phyloP scores from a whole-genome alignment of 202 grass and related monocot genomes.

The Schoenoplectus tabernaemontani region DNA sequence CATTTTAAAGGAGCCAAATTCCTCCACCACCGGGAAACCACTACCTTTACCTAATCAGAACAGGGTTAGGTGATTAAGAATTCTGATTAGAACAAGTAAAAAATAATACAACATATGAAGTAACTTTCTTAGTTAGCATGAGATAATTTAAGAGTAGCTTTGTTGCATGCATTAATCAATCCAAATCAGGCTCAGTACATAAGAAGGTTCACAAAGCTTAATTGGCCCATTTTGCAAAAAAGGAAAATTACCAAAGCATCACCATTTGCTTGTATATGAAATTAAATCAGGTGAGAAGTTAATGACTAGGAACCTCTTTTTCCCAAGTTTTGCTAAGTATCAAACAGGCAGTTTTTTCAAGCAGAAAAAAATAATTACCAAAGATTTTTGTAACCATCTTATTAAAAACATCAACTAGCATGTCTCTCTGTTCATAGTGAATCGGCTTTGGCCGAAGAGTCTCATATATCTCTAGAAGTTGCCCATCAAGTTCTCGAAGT shows the following conservation, averaged over 20 bases:
- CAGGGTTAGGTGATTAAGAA: neutral
- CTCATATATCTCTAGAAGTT: conserved; percentile 53
- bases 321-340: neutral
- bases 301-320: neutral
- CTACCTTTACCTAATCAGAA: conserved; percentile 41
- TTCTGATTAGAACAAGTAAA: neutral
- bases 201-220: neutral
- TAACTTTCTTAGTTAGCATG: neutral
- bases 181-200: neutral
- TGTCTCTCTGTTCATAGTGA: conserved; percentile 51
- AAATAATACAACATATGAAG: neutral
- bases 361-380: conserved; percentile 30
- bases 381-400: conserved; percentile 40
- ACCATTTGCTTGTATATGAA: neutral
- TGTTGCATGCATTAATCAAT: neutral
- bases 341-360: neutral
- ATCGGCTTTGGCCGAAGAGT: conserved; percentile 41
- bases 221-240: neutral
- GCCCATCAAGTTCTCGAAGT: conserved; percentile 28
- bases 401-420: conserved; percentile 45
- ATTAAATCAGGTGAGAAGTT: neutral
- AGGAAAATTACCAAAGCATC: neutral
- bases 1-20: conserved; percentile 95
- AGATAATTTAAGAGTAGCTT: neutral
- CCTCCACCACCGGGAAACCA: conserved; percentile 54